Evolutionary conservation across 169 alveolate species (phyloP).

Genomic region (Perkinsus chesapeaki): DNA sequence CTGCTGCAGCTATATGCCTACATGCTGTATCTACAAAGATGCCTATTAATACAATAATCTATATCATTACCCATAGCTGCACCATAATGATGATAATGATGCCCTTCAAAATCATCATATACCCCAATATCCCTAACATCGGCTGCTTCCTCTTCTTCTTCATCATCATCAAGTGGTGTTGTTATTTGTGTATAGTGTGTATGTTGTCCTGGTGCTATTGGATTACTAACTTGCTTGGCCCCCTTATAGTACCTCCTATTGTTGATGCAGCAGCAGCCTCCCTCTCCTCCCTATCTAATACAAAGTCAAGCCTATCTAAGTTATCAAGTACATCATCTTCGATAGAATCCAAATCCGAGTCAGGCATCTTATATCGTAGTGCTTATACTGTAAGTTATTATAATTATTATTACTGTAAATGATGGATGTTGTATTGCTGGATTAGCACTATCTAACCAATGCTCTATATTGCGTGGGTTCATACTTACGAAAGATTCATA

Average conservation of each 20-base stretch:
- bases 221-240: not conserved
- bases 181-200: not conserved
- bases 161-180: not conserved
- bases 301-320: not conserved
- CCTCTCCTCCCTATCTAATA: not conserved
- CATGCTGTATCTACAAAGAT: not conserved
- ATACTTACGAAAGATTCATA: not conserved
- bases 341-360: not conserved
- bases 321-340: not conserved
- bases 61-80: not conserved
- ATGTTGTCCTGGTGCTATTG: not conserved
- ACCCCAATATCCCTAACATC: not conserved
- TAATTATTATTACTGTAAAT: not conserved
- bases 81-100: not conserved
- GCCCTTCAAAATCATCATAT: not conserved
- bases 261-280: not conserved
- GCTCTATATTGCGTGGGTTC: not conserved
- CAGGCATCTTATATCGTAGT: not conserved
- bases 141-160: not conserved
- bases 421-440: not conserved
- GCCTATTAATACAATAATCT: not conserved
- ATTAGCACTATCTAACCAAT: not conserved
- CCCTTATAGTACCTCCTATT: not conserved
- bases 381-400: too few relatives aligned
- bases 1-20: not conserved